phyloP scores from a whole-genome alignment of 2,329 filamentous ascomycete species.

The Talaromyces islandicus region DNA sequence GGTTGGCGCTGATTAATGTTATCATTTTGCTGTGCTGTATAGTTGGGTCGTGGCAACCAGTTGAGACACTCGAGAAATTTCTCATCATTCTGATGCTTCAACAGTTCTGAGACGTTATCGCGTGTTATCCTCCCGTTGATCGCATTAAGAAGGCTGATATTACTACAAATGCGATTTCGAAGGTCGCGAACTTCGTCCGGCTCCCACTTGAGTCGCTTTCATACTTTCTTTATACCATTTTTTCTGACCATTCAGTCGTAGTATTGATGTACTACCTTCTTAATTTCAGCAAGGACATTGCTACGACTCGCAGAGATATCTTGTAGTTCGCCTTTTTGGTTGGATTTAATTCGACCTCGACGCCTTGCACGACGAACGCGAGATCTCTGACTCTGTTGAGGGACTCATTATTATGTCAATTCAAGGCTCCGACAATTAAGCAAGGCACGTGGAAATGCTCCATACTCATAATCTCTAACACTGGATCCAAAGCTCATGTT shows the following conservation, averaged over 20 bases:
- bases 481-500: constrained; percentile 31
- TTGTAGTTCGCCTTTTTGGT: constrained; percentile 16
- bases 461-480: constrained; percentile 20
- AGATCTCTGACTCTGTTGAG: constrained; percentile 21
- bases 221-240: constrained; percentile 12
- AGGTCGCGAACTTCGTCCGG: constrained; percentile 9
- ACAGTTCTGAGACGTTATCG: background rate
- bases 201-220: constrained; percentile 19
- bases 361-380: constrained; percentile 21
- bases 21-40: constrained; percentile 13
- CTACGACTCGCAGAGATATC: constrained; percentile 13
- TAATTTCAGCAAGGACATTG: constrained; percentile 11
- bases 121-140: constrained; percentile 1
- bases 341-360: constrained; percentile 15
- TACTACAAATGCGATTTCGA: constrained; percentile 13
- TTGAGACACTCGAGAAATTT: constrained; percentile 3
- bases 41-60: constrained; percentile 4
- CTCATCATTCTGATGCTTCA: constrained; percentile 1
- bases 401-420: constrained; percentile 6
- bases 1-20: constrained; percentile 6
- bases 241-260: constrained; percentile 1
- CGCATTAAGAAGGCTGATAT: background rate
- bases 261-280: background rate
- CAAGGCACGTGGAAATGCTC: no score
- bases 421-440: no score